Percentiles rank a stretch among this genome's conserved stretches.
Evolutionary conservation across 1,284 basidiomycete genomes (phyloP).

Genomic region (Puccinia horiana): DNA sequence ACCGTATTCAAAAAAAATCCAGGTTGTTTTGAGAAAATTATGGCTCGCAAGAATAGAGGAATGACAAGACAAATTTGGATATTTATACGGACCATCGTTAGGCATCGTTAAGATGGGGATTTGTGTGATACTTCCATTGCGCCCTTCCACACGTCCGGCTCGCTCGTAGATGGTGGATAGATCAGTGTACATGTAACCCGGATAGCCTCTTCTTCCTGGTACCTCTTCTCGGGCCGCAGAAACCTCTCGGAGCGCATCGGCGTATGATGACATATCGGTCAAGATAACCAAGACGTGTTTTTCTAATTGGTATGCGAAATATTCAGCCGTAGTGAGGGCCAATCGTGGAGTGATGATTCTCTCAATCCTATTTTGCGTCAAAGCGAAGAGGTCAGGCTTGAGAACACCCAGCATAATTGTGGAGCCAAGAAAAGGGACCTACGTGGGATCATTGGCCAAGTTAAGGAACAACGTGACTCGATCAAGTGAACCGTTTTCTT

Average conservation of each 20-base stretch:
- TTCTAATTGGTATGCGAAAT: conserved; percentile 99
- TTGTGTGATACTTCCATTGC: conserved; percentile 99
- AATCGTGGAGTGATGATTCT: conserved; percentile 99
- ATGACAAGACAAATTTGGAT: conserved; percentile 46
- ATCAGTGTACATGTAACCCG: conserved; percentile 99
- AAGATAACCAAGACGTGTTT: conserved; percentile 99
- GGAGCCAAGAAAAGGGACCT: conserved; percentile 51
- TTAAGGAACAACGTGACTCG: conserved; percentile 98
- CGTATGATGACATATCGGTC: conserved; percentile 98
- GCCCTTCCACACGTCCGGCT: conserved; percentile 94
- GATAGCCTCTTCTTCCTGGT: conserved; percentile 98
- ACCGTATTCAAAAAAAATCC: conserved; percentile 50
- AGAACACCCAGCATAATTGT: background rate
- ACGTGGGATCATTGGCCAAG: conserved; percentile 97
- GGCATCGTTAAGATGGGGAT: conserved; percentile 99
- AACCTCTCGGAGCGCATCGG: conserved; percentile 94
- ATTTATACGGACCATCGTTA: conserved; percentile 77
- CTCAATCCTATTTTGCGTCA: conserved; percentile 68
- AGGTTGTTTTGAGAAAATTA: conserved; percentile 46
- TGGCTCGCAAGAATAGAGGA: background rate
- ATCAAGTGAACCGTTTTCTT: conserved; percentile 96
- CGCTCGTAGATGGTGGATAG: conserved; percentile 95
- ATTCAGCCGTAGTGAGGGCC: conserved; percentile 96
- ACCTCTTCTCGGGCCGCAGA: conserved; percentile 99
- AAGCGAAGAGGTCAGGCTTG: background rate